Base-by-base conservation (phyloP, 1,284 basidiomycete species). In the Schizophyllum amplum region DNA sequence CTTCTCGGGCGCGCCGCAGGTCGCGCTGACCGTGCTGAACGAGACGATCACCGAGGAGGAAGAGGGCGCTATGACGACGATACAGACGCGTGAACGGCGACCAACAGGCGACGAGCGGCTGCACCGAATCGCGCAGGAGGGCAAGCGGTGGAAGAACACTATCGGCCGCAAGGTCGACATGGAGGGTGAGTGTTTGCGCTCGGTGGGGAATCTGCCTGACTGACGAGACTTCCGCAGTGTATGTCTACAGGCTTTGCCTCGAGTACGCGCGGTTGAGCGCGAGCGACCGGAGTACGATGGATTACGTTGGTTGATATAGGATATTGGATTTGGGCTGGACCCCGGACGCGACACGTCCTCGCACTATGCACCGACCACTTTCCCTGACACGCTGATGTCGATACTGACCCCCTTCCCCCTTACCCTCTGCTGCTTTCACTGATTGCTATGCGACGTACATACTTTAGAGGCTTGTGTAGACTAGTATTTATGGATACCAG, bases 241-340 rank as follows among this genome's bases (percentile, higher is more conserved):
- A 95, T 69, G 84, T 95, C n/a, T 95, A 92, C 70, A 77, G 92
- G 58, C 74, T 98, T 17, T 89, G 90, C 65, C 72, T 98, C 53
- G 94, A 98, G 67, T 98, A 92, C 78, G 94, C 87, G 9, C 74
- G 92, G 47, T 74, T 97, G 33, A 87, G 83, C 75, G 80, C 87
- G 17, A 91, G 95, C 66, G 88, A 94, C 71, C 79, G 92, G 52
- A 89, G 90, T 52, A 74, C 80, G 21, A 86, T 85, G 86, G 71
- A 66, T 62, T 84, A 79, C 60, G 57, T 50, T 24, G 48, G 20
- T 20, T 50, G 33, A 42, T 42, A 42, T n/a, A n/a, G n/a, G n/a
- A n/a, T 42, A 9, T 42, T 17, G 33, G 17, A 42, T 17, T 9
- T 4, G 33, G 17, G 13, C 27, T 42, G 33, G 33, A 17, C 13